Base-by-base conservation (phyloP, 2,329 filamentous ascomycete species). In the Verticillium isaacii region DNA sequence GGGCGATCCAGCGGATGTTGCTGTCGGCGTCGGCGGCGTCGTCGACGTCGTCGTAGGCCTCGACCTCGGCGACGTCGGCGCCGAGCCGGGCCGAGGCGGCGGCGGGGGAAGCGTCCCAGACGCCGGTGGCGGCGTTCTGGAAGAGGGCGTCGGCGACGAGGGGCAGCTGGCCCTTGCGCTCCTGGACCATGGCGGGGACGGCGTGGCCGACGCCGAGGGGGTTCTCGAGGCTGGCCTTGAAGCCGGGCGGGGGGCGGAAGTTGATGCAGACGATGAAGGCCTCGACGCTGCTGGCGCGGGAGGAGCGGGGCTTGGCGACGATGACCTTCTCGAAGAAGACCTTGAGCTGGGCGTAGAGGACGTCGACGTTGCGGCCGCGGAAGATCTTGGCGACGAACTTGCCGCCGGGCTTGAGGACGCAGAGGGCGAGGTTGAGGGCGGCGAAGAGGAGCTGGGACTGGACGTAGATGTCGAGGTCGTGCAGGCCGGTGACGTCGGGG, bases 311-410 rank as follows among this genome's bases (percentile, higher is more conserved):
- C 79, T 99, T 99, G 14, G 95, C 93, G 17, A 98, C 92, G 25
- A 92, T 86, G 52, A 99, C 95, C 60, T 86, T 81, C 66, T 90
- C 86, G 68, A 99, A 99, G 60, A 98, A 93, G 23, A 94, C 86
- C 73, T 93, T 95, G 60, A 99, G 84, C 74, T 99, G 95, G 2
- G 93, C 93, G 72, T 95, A 98, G 9, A 99, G 85, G 29, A 98
- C 81, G 72, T 98, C 95, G n/a, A 98, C 93, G 70, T 98, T 95
- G 68, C 93, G 89, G 17, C 92, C 93, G 17, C 95, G 82, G 79
- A 99, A 99, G 64, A 99, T 97, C 80, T 99, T 99, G 63, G 95
- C 95, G 8, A 99, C 94, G 69, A 99, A 99, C 71, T 92, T 96
- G 65, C 95, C 95, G 54, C 95, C 95, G 0, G 93, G 93, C 63